Evolutionary conservation across 768 basidiomycete species (phyloP).

Genomic region (Ramaria rubella): DNA sequence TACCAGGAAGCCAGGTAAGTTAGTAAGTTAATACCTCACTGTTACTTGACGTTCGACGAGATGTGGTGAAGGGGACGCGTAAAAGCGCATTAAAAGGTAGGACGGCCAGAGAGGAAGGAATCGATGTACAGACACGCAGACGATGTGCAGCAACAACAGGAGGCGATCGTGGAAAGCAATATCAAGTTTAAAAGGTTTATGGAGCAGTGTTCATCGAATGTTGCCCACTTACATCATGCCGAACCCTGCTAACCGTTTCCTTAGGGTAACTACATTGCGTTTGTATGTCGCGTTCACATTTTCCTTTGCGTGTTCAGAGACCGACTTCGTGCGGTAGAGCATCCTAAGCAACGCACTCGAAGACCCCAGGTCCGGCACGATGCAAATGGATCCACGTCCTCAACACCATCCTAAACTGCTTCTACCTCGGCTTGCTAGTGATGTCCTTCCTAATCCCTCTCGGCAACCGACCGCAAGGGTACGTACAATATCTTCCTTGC

Average conservation of each 20-base stretch:
- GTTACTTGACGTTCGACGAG: conserved; percentile 54
- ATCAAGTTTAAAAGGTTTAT: conserved; percentile 72
- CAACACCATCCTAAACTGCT: conserved; percentile 77
- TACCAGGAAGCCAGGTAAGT: too few relatives aligned
- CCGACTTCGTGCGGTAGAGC: conserved; percentile 17
- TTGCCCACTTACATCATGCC: not conserved
- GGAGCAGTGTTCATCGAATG: conserved; percentile 50
- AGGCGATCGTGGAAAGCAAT: conserved; percentile 54
- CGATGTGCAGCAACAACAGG: conserved; percentile 51
- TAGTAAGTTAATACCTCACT: too few relatives aligned
- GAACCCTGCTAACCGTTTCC: conserved; percentile 1
- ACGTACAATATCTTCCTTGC: conserved; percentile 10
- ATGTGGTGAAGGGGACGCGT: conserved; percentile 31
- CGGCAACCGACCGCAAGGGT: conserved; percentile 89
- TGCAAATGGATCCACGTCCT: conserved; percentile 55
- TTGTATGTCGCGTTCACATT: conserved; percentile 31
- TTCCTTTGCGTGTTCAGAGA: not conserved
- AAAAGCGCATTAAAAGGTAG: conserved; percentile 31
- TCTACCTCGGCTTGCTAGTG: conserved; percentile 81
- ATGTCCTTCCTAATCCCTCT: conserved; percentile 83
- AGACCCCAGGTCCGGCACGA: conserved; percentile 47
- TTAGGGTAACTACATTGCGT: conserved; percentile 87
- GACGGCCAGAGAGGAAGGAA: conserved; percentile 15
- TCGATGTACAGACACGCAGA: conserved; percentile 54
- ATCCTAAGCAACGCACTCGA: conserved; percentile 75